A percentile compares a stretch with the other conserved stretches of the same genome.
These are phyloP conservation scores for Xylariaceae sp. DNA, from an alignment of 2,329 filamentous ascomycete species.

Conservation along the genomic window DNA sequence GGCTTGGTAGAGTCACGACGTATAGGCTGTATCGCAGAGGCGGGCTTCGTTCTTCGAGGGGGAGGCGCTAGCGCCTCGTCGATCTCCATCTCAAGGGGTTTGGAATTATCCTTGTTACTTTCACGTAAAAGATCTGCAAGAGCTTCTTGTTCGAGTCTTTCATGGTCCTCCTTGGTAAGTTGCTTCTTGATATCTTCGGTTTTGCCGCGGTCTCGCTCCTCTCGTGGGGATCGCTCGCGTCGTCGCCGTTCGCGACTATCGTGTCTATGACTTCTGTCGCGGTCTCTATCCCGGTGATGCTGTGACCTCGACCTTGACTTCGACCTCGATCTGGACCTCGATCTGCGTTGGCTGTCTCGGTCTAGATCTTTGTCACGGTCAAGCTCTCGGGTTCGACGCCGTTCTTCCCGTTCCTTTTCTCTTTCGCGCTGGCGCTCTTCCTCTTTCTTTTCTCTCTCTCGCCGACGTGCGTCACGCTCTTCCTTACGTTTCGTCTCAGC, in stretches of 20 bases:
- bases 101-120: constrained; percentile 56
- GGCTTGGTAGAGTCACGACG: constrained; percentile 53
- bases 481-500: constrained; percentile 57
- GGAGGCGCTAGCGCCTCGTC: constrained; percentile 62
- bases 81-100: constrained; percentile 61
- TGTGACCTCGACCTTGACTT: constrained; percentile 44
- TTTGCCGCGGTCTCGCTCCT: constrained; percentile 44
- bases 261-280: constrained; percentile 42
- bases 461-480: constrained; percentile 56
- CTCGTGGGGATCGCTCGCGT: constrained; percentile 43
- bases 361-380: constrained; percentile 39
- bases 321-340: constrained; percentile 43
- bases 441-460: constrained; percentile 48
- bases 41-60: constrained; percentile 56
- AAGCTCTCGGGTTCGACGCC: constrained; percentile 51
- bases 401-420: constrained; percentile 62
- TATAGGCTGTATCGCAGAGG: constrained; percentile 65
- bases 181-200: constrained; percentile 58
- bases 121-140: constrained; percentile 65
- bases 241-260: constrained; percentile 42
- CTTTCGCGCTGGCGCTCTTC: constrained; percentile 49
- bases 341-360: constrained; percentile 39
- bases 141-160: constrained; percentile 63
- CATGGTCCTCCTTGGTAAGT: constrained; percentile 63
- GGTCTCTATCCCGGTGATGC: constrained; percentile 43